phyloP scores from a whole-genome alignment of 1,284 basidiomycete species.

The Trichosporon inkin region DNA sequence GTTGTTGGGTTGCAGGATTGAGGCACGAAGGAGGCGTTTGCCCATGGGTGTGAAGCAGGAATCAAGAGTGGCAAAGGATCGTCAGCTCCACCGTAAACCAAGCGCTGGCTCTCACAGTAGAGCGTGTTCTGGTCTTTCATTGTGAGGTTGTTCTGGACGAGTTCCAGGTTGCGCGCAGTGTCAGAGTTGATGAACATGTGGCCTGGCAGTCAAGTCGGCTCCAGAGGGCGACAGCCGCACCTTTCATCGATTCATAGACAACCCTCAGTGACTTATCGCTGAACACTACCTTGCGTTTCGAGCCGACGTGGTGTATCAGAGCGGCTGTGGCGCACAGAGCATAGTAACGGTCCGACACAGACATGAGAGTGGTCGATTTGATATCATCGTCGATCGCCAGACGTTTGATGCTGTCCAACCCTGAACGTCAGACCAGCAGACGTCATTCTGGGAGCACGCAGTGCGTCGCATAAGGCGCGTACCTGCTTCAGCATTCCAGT shows the following conservation, averaged over 20 bases:
- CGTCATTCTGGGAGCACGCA: background rate
- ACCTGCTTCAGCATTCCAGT: slow-evolving; percentile 72
- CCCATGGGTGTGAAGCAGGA: slow-evolving; percentile 86
- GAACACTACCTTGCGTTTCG: slow-evolving; percentile 64
- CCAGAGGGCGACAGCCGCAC: slow-evolving; percentile 28
- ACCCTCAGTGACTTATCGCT: slow-evolving; percentile 70
- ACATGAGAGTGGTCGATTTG: slow-evolving; percentile 66
- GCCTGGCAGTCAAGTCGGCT: slow-evolving; percentile 50
- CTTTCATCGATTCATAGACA: slow-evolving; percentile 67
- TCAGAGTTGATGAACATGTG: slow-evolving; percentile 91
- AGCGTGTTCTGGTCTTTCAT: slow-evolving; percentile 64
- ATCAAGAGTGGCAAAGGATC: slow-evolving; percentile 58
- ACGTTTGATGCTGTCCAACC: slow-evolving; percentile 69
- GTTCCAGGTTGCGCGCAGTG: slow-evolving; percentile 77
- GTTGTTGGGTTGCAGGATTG: slow-evolving; percentile 76
- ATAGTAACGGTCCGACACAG: slow-evolving; percentile 79
- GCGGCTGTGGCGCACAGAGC: slow-evolving; percentile 77
- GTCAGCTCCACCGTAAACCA: slow-evolving; percentile 12
- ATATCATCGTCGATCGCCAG: slow-evolving; percentile 72
- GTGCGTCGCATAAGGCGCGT: background rate
- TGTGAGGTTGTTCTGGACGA: slow-evolving; percentile 67
- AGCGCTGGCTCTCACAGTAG: slow-evolving; percentile 58
- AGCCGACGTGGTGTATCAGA: slow-evolving; percentile 74
- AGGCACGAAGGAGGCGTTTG: slow-evolving; percentile 67
- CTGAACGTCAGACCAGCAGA: slow-evolving; percentile 48